Percentiles rank a stretch among this genome's conserved stretches.
These are phyloP conservation scores for Lycium ferocissimum DNA, from an alignment of 257 asterid genomes.

Conservation along the genomic window DNA sequence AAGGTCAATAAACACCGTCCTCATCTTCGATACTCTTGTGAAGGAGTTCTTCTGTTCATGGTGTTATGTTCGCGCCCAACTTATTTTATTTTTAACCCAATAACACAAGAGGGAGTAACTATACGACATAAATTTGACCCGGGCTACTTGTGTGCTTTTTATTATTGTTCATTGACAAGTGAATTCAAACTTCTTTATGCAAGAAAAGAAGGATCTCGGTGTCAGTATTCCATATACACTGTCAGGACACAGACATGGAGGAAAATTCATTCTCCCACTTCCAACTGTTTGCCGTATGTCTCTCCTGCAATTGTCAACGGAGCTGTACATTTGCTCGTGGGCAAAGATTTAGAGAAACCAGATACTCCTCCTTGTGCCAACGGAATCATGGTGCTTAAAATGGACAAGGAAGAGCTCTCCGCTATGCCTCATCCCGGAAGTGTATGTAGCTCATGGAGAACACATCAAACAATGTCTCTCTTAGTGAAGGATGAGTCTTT, in stretches of 20 bases:
- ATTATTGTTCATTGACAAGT: background rate
- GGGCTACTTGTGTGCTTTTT: background rate
- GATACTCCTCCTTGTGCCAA: background rate
- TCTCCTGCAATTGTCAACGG: background rate
- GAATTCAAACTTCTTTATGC: background rate
- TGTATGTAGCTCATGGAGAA: background rate
- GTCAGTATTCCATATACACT: background rate
- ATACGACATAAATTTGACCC: background rate
- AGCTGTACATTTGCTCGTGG: background rate
- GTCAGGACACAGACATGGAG: background rate
- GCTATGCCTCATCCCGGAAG: background rate
- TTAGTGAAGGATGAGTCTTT: background rate
- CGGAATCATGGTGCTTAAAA: background rate
- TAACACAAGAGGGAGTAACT: background rate
- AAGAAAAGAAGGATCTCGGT: background rate
- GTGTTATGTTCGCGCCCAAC: too few relatives aligned
- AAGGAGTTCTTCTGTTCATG: background rate
- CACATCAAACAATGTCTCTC: background rate
- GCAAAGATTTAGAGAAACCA: background rate
- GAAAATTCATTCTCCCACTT: background rate
- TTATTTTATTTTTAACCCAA: background rate
- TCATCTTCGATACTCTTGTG: background rate
- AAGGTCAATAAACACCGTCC: background rate
- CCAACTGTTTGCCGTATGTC: background rate
- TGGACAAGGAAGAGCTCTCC: background rate